These are phyloP conservation scores for Talaromyces islandicus DNA, from an alignment of 2,329 filamentous ascomycete species.

Conservation along the genomic window DNA sequence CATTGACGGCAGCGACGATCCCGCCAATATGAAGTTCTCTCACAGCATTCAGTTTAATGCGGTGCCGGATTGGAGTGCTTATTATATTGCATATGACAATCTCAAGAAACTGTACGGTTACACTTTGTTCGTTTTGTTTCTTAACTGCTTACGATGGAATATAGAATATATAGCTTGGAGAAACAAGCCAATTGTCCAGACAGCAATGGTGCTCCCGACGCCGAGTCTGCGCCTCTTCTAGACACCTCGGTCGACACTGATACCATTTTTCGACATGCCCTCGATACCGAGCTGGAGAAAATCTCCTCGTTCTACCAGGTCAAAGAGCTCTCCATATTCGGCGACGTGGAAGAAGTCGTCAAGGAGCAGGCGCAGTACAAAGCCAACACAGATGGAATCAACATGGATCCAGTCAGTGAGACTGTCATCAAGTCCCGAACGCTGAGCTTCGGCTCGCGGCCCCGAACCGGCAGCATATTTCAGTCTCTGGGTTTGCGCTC, in stretches of 20 bases:
- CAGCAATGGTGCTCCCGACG: constrained; percentile 55
- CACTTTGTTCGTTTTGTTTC: neutral
- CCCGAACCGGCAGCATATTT: constrained; percentile 47
- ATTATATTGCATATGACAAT: constrained; percentile 98
- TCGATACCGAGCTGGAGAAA: constrained; percentile 89
- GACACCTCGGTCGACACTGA: constrained; percentile 64
- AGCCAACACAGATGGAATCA: constrained; percentile 45
- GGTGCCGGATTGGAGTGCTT: constrained; percentile 97
- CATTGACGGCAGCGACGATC: neutral
- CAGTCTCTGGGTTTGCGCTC: constrained; percentile 42
- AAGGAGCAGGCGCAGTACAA: constrained; percentile 67
- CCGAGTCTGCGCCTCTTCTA: constrained; percentile 80
- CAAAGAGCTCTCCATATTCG: constrained; percentile 82
- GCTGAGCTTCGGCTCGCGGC: constrained; percentile 36
- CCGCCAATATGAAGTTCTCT: constrained; percentile 98
- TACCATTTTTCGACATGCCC: constrained; percentile 69
- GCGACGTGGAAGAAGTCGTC: constrained; percentile 72
- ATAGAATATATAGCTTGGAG: constrained; percentile 89
- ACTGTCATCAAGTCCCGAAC: constrained; percentile 36
- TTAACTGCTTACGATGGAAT: neutral
- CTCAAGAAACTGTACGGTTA: constrained; percentile 89
- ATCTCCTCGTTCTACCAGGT: constrained; percentile 83
- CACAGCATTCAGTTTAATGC: constrained; percentile 99
- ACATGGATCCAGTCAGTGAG: constrained; percentile 39
- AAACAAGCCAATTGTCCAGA: constrained; percentile 64